A percentile compares a stretch with the other conserved stretches of the same genome.
phyloP scores from a whole-genome alignment of 768 basidiomycete species.

The Chlorophyllum brunneum region DNA sequence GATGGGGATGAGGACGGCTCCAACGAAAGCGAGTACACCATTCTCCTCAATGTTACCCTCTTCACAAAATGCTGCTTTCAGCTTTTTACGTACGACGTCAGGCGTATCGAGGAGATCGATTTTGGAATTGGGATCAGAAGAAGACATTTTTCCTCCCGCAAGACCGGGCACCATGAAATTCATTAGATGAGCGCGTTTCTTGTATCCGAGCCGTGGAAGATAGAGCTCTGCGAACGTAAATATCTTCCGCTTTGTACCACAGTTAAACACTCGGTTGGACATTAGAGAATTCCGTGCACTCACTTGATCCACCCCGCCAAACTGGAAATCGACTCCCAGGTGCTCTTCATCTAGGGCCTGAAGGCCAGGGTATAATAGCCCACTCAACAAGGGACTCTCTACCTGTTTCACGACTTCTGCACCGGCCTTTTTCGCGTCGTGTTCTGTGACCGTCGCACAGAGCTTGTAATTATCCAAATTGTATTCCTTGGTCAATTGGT shows the following conservation, averaged over 20 bases:
- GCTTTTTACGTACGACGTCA: conserved; percentile 80
- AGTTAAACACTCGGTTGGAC: neutral
- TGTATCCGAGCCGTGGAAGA: conserved; percentile 90
- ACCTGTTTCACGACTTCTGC: conserved; percentile 99
- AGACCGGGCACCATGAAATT: conserved; percentile 96
- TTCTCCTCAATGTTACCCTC: conserved; percentile 88
- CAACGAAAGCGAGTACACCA: conserved; percentile 80
- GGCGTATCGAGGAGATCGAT: conserved; percentile 95
- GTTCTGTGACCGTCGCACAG: conserved; percentile 88
- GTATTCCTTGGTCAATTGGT: conserved; percentile 90
- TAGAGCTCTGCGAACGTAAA: conserved; percentile 97
- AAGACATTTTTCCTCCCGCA: conserved; percentile 96
- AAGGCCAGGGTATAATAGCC: conserved; percentile 91
- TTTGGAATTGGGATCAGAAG: conserved; percentile 96
- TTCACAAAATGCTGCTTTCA: conserved; percentile 91
- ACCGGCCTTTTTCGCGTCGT: conserved; percentile 97
- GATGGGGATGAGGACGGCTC: conserved; percentile 87
- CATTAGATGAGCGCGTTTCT: conserved; percentile 96
- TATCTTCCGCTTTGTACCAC: conserved; percentile 75
- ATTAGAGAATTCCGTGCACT: conserved; percentile 16
- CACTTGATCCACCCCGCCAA: conserved; percentile 97
- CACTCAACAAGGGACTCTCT: conserved; percentile 85
- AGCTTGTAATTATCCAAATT: conserved; percentile 93
- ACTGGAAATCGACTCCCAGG: conserved; percentile 94
- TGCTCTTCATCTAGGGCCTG: conserved; percentile 98